Evolutionary conservation across 208 protist species (phyloP).

Genomic region (Leishmania braziliensis): DNA sequence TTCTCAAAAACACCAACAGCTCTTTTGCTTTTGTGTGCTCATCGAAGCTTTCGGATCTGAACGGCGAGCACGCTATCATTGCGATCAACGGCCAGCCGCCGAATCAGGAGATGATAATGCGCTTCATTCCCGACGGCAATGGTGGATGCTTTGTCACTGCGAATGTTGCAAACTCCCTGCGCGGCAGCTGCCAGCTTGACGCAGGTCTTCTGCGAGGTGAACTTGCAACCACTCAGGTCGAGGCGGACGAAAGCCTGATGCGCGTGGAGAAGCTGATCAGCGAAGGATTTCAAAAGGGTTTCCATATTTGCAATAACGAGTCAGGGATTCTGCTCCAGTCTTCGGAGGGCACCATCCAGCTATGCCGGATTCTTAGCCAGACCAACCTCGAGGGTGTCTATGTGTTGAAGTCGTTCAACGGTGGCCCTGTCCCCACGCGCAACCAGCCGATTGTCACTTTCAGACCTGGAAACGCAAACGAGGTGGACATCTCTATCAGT

Average conservation of each 20-base stretch:
- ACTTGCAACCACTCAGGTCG: constrained; percentile 49
- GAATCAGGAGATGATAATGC: constrained; percentile 46
- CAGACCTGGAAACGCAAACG: constrained; percentile 24
- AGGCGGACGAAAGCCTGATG: constrained; percentile 33
- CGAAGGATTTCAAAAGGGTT: constrained; percentile 41
- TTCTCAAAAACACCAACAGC: constrained; percentile 54
- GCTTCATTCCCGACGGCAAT: constrained; percentile 43
- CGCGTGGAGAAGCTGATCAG: constrained; percentile 49
- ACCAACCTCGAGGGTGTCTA: constrained; percentile 58
- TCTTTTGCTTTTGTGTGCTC: constrained; percentile 47
- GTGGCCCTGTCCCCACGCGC: constrained; percentile 25
- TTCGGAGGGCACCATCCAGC: constrained; percentile 38
- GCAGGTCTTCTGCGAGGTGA: constrained; percentile 45
- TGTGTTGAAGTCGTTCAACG: constrained; percentile 63
- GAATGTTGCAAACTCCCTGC: constrained; percentile 57
- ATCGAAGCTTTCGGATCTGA: constrained; percentile 41
- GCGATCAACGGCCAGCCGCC: constrained; percentile 53
- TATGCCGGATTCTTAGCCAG: constrained; percentile 42
- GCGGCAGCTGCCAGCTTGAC: constrained; percentile 57
- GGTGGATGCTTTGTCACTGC: constrained; percentile 50
- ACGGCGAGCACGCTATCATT: constrained; percentile 65
- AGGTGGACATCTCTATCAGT: constrained; percentile 39
- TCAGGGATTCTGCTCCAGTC: constrained; percentile 46
- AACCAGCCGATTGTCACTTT: constrained; percentile 55
- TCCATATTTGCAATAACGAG: constrained; percentile 40